Conservation (phyloP, 139 green algal genomes). For the Volvox africanus region DNA sequence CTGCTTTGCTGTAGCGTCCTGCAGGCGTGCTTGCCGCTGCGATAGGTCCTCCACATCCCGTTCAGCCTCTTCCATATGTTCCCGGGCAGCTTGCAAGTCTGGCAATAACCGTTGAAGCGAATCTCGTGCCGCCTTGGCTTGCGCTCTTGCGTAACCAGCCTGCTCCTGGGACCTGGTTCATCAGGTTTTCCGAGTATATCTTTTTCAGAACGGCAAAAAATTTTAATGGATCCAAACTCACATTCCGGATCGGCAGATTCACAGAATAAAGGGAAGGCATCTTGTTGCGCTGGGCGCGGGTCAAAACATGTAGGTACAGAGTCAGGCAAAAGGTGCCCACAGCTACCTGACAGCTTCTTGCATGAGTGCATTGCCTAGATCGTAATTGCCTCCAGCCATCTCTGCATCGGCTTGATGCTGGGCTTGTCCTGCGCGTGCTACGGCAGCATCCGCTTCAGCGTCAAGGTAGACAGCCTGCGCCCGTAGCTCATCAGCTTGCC, state of each 20-base stretch:
- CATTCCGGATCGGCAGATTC: no score
- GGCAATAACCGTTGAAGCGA: conserved; percentile 15
- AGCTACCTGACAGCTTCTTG: conserved; percentile 31
- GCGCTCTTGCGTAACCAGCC: conserved; percentile 4
- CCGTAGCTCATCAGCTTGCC: neutral
- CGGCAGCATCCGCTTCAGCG: conserved; percentile 1
- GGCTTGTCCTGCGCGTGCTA: neutral
- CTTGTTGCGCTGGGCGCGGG: no score
- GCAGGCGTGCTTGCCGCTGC: conserved; percentile 7
- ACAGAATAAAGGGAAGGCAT: no score
- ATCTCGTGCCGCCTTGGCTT: conserved; percentile 9
- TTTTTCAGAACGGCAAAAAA: no score
- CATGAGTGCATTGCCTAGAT: conserved; percentile 28
- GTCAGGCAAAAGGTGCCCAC: no score
- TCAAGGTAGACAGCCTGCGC: neutral
- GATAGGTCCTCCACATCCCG: conserved; percentile 6
- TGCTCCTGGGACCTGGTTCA: conserved; percentile 34
- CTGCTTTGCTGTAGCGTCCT: neutral
- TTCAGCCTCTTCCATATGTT: neutral
- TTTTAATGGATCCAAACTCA: no score
- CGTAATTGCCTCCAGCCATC: conserved; percentile 41
- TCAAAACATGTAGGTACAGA: no score
- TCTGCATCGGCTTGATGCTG: conserved; percentile 24
- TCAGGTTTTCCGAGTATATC: no score
- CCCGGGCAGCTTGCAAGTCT: neutral